Evolutionary conservation across 208 protist species (phyloP).

Genomic region (Trichomonas tenax): DNA sequence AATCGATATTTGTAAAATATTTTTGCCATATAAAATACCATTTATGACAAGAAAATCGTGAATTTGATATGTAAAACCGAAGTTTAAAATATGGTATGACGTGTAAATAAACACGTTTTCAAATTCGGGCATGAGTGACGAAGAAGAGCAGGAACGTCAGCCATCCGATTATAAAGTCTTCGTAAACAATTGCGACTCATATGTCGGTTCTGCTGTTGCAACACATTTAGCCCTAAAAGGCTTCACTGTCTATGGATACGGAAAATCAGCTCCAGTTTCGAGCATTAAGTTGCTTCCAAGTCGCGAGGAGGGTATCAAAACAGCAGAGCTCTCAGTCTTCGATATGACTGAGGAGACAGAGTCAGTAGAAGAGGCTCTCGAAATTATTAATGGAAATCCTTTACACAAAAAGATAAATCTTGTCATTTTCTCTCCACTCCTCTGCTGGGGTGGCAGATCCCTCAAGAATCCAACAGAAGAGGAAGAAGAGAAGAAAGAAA

Average conservation of each 20-base stretch:
- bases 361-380: not conserved
- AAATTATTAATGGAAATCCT: not conserved
- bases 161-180: slow-evolving; percentile 1
- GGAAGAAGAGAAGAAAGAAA: not conserved
- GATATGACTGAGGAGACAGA: not conserved
- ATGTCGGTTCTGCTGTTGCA: not conserved
- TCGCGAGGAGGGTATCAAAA: not conserved
- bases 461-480: not conserved
- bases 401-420: not conserved
- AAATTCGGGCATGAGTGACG: not conserved
- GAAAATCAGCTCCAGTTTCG: not conserved
- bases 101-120: not conserved
- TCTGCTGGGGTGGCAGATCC: not conserved
- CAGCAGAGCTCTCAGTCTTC: not conserved
- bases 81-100: no score
- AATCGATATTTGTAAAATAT: no score
- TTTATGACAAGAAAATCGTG: no score
- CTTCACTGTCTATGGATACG: not conserved
- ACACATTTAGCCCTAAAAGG: not conserved
- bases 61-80: no score
- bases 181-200: not conserved
- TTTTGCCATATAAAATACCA: no score
- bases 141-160: not conserved
- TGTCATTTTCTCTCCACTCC: not conserved
- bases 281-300: not conserved